A percentile compares a stretch with the other conserved stretches of the same genome.
These are phyloP conservation scores for Ascosphaera pollenicola DNA, from an alignment of 2,329 filamentous ascomycete species.

Conservation along the genomic window DNA sequence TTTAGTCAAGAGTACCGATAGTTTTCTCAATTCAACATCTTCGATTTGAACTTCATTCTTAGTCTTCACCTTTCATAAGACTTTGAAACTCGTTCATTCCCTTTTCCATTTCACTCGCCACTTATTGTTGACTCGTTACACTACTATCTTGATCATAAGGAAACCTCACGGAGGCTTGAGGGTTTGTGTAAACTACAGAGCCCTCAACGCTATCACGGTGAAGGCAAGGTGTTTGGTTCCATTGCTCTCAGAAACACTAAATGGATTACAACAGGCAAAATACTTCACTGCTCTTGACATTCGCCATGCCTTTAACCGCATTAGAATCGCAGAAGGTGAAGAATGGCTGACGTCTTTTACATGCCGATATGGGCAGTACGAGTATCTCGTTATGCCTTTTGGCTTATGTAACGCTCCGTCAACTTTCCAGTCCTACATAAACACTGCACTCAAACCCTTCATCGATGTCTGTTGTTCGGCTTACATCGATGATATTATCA, in stretches of 20 bases:
- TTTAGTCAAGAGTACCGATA: too few relatives aligned
- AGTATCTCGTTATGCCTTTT: constrained; percentile 1
- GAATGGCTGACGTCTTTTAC: constrained; percentile 7
- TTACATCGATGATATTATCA: constrained; percentile 2
- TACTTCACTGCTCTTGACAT: constrained; percentile 5
- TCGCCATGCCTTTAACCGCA: constrained; percentile 5
- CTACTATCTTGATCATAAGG: neutral
- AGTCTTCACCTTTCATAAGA: too few relatives aligned
- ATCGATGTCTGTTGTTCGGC: neutral
- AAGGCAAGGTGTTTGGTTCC: neutral
- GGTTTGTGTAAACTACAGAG: constrained; percentile 9
- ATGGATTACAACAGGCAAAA: neutral
- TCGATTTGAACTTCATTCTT: too few relatives aligned
- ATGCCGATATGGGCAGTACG: constrained; percentile 3
- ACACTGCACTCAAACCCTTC: neutral
- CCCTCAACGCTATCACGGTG: neutral
- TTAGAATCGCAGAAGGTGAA: constrained; percentile 5
- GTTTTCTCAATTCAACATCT: too few relatives aligned
- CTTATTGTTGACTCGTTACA: too few relatives aligned
- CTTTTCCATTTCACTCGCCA: too few relatives aligned
- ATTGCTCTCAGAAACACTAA: neutral
- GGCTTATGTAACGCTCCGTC: neutral
- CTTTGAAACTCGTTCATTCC: too few relatives aligned
- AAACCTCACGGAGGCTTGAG: neutral
- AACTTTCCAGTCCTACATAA: constrained; percentile 1